phyloP scores from a whole-genome alignment of 2,329 filamentous ascomycete species.

The Colletotrichum neosansevieriae region DNA sequence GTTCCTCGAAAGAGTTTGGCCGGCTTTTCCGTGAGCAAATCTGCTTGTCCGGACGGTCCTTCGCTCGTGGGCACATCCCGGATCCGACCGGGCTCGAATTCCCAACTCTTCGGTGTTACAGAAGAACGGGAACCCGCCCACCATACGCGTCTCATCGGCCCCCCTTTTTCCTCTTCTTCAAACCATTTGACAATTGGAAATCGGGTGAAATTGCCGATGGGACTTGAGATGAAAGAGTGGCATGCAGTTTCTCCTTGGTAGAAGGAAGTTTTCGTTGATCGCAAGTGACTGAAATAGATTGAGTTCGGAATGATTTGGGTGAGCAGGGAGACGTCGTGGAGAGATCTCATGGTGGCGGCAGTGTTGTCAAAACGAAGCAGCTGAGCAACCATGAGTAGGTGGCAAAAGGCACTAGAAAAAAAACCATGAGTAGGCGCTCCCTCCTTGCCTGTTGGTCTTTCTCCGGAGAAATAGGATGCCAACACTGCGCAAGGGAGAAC shows the following conservation, averaged over 20 bases:
- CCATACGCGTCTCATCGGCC: background rate
- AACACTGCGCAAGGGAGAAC: background rate
- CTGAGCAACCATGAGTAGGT: background rate
- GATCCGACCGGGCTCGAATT: conserved; percentile 15
- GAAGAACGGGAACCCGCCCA: background rate
- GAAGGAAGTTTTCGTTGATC: background rate
- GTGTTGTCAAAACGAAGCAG: background rate
- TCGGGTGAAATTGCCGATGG: background rate
- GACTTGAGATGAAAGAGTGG: background rate
- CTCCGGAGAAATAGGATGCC: background rate
- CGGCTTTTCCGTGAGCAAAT: background rate
- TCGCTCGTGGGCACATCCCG: conserved; percentile 13
- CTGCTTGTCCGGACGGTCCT: too few relatives aligned
- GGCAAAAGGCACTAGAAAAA: too few relatives aligned
- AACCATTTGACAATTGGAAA: conserved; percentile 11
- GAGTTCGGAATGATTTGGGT: background rate
- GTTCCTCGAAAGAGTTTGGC: background rate
- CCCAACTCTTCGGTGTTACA: conserved; percentile 11
- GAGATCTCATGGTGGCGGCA: background rate
- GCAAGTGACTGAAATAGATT: conserved; percentile 1
- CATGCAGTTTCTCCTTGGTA: too few relatives aligned
- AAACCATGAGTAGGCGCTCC: too few relatives aligned
- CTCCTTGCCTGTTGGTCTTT: too few relatives aligned
- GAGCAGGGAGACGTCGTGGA: background rate
- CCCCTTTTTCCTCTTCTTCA: background rate